A percentile compares a stretch with the other conserved stretches of the same genome.
phyloP scores from a whole-genome alignment of 116 monocot genomes.

The Posidonia oceanica region DNA sequence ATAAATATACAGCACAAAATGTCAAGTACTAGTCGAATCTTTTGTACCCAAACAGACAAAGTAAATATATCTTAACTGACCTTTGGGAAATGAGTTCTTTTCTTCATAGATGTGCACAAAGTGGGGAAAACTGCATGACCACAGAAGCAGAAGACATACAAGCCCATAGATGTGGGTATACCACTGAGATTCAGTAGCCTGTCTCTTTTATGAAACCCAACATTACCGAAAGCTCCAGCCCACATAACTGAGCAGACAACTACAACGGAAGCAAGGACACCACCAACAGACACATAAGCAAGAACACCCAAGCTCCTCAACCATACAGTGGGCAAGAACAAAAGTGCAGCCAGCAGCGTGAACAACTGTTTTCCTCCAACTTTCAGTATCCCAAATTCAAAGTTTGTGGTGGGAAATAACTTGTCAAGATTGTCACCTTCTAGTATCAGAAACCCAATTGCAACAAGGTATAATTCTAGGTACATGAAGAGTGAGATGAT shows the following conservation, averaged over 20 bases:
- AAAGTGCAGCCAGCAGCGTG: slow-evolving; percentile 31
- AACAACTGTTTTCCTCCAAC: slow-evolving; percentile 7
- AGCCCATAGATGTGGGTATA: slow-evolving; percentile 45
- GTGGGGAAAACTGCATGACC: slow-evolving; percentile 76
- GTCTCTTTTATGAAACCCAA: slow-evolving; percentile 61
- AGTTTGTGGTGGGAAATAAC: slow-evolving; percentile 29
- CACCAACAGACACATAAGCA: slow-evolving; percentile 51
- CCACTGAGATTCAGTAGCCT: slow-evolving; percentile 26
- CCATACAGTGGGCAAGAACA: slow-evolving; percentile 70
- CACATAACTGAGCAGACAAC: slow-evolving; percentile 37
- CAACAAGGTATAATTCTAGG: slow-evolving; percentile 65
- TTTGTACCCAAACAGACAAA: background rate
- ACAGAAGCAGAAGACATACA: slow-evolving; percentile 69
- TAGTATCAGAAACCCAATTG: slow-evolving; percentile 59
- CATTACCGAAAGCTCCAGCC: slow-evolving; percentile 26
- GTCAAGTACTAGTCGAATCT: background rate
- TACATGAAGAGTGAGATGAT: slow-evolving; percentile 57
- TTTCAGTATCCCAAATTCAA: too few species aligned
- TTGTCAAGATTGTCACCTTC: slow-evolving; percentile 83
- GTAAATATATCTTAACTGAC: slow-evolving; percentile 19
- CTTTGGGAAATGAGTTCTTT: slow-evolving; percentile 38
- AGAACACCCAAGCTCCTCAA: slow-evolving; percentile 44
- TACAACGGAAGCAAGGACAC: slow-evolving; percentile 46
- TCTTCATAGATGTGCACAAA: slow-evolving; percentile 55
- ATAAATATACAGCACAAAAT: background rate